Evolutionary conservation across 2,329 filamentous ascomycete genomes (phyloP).

Genomic region (Whalleya microplaca): DNA sequence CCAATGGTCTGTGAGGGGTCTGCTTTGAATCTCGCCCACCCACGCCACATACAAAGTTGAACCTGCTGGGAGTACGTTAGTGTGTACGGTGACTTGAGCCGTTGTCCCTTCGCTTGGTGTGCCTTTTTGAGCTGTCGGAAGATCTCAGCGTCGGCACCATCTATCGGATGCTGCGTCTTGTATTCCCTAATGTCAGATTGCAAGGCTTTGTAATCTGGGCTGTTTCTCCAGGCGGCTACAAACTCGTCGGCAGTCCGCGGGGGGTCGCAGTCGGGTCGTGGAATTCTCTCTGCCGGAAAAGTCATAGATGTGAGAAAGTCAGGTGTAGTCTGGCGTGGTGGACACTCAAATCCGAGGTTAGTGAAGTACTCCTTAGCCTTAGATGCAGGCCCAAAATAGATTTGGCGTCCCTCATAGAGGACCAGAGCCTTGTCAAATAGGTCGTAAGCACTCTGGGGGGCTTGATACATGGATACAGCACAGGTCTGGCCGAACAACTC

Average conservation of each 20-base stretch:
- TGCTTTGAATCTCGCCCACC: constrained; percentile 74
- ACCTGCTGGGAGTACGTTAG: constrained; percentile 78
- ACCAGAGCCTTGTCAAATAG: constrained; percentile 63
- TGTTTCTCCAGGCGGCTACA: constrained; percentile 60
- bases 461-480: constrained; percentile 75
- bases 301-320: constrained; percentile 77
- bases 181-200: constrained; percentile 60
- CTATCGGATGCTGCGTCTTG: constrained; percentile 56
- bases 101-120: constrained; percentile 62
- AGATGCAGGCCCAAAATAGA: constrained; percentile 64
- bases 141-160: constrained; percentile 58
- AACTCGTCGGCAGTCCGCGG: constrained; percentile 67
- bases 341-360: constrained; percentile 69
- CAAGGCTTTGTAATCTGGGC: constrained; percentile 53
- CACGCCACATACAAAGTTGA: constrained; percentile 77
- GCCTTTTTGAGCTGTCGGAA: constrained; percentile 59
- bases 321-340: constrained; percentile 67
- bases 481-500: constrained; percentile 69
- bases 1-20: constrained; percentile 77
- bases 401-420: constrained; percentile 64
- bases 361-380: constrained; percentile 68
- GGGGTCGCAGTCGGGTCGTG: constrained; percentile 57
- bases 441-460: constrained; percentile 67
- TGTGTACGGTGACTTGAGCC: constrained; percentile 78
- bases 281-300: constrained; percentile 57